Evolutionary conservation across 352 stramenopile genomes (phyloP).

Genomic region (Globisporangium cystogenes): DNA sequence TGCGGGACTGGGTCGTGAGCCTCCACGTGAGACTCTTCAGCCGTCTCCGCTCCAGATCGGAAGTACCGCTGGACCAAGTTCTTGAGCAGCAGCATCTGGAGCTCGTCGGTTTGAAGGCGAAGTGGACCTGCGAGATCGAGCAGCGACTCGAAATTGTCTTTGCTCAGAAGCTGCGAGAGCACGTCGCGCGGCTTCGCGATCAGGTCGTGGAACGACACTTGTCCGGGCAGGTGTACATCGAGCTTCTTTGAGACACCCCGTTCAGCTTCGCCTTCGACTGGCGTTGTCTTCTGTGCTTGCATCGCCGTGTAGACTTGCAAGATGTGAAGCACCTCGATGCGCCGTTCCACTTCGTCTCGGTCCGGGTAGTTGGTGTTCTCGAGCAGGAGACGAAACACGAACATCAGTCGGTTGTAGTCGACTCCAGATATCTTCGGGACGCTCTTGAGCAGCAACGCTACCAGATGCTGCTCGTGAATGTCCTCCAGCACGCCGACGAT

Average conservation of each 20-base stretch:
- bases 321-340: conserved; percentile 52
- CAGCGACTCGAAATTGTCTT: conserved; percentile 43
- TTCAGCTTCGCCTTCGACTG: not conserved
- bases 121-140: conserved; percentile 44
- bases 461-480: conserved; percentile 65
- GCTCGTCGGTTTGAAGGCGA: conserved; percentile 55
- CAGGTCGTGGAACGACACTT: conserved; percentile 62
- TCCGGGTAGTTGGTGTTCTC: conserved; percentile 52
- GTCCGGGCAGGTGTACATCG: not conserved
- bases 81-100: conserved; percentile 73
- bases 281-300: conserved; percentile 1
- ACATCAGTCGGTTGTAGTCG: conserved; percentile 68
- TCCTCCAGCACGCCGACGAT: conserved; percentile 75
- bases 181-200: conserved; percentile 57
- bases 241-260: not conserved
- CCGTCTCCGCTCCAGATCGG: not conserved
- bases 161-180: conserved; percentile 34
- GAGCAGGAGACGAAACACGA: conserved; percentile 66
- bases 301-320: conserved; percentile 24
- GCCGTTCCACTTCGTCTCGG: conserved; percentile 52
- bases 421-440: conserved; percentile 40
- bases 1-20: not conserved
- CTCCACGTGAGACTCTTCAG: not conserved
- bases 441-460: conserved; percentile 48
- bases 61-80: conserved; percentile 37